Evolutionary conservation across 2,329 filamentous ascomycete species (phyloP).

Genomic region (Chalaropsis thielavioides): DNA sequence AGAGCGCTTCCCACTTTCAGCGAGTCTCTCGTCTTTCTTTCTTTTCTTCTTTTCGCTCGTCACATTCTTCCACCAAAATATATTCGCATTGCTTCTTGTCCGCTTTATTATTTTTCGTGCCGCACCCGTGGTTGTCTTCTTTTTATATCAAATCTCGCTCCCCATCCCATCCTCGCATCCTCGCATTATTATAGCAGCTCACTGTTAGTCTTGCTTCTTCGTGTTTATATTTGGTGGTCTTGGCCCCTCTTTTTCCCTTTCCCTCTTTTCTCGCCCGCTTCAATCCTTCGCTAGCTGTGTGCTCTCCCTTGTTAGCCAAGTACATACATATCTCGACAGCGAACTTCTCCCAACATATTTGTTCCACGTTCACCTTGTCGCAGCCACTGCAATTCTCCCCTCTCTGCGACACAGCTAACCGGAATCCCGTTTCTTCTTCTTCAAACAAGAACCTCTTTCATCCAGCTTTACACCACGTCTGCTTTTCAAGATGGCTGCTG

Average conservation of each 20-base stretch:
- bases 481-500: constrained; percentile 11
- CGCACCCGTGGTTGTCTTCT: not conserved
- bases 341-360: not conserved
- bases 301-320: not conserved
- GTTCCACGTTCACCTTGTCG: not conserved
- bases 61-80: constrained; percentile 3
- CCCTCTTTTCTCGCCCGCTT: not conserved
- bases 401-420: not conserved
- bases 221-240: constrained; percentile 4
- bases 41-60: not conserved
- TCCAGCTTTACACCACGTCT: not conserved
- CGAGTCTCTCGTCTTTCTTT: not conserved
- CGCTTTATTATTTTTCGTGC: constrained; percentile 4
- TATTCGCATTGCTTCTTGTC: not conserved
- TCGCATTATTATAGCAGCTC: constrained; percentile 7
- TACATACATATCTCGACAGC: constrained; percentile 1
- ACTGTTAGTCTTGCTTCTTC: not conserved
- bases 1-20: not conserved
- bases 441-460: not conserved
- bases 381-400: not conserved
- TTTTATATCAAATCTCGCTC: not conserved
- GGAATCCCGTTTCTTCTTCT: constrained; percentile 16
- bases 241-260: constrained; percentile 8
- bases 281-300: not conserved
- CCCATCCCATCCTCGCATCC: not conserved